Evolutionary conservation across 148 eudicot species (phyloP).

Genomic region (Rhododendron molle): DNA sequence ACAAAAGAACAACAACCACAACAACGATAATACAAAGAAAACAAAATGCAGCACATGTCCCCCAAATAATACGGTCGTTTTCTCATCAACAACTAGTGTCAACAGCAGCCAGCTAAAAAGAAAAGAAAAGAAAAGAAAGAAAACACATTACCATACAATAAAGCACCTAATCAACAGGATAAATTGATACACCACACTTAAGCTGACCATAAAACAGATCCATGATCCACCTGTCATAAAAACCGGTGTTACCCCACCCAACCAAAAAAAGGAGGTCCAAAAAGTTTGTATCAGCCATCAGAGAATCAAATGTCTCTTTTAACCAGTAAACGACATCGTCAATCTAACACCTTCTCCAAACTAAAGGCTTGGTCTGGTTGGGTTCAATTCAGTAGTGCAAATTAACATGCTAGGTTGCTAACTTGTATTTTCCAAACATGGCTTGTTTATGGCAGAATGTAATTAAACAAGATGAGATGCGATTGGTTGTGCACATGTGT

Average conservation of each 20-base stretch:
- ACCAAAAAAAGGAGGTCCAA: neutral
- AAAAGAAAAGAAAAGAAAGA: neutral
- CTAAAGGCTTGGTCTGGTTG: neutral
- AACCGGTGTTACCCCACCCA: neutral
- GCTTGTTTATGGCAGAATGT: neutral
- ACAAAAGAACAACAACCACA: neutral
- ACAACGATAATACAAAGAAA: neutral
- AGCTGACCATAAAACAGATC: neutral
- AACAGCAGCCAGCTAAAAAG: neutral
- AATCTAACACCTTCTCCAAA: neutral
- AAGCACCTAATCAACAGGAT: neutral
- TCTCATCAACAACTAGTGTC: constrained; percentile 11
- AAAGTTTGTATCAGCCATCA: neutral
- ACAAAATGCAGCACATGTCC: neutral
- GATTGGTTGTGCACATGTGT: neutral
- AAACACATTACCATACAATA: neutral
- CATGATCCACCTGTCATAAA: neutral
- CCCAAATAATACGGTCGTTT: neutral
- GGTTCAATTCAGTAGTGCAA: neutral
- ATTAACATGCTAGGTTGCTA: neutral
- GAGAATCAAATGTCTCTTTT: neutral
- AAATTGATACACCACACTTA: neutral
- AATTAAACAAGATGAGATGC: neutral
- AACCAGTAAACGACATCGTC: neutral
- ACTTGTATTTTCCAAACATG: neutral